Percentiles rank a stretch among this genome's conserved stretches.
Evolutionary conservation across 352 stramenopile genomes (phyloP).

Genomic region (Globisporangium cederbergense): DNA sequence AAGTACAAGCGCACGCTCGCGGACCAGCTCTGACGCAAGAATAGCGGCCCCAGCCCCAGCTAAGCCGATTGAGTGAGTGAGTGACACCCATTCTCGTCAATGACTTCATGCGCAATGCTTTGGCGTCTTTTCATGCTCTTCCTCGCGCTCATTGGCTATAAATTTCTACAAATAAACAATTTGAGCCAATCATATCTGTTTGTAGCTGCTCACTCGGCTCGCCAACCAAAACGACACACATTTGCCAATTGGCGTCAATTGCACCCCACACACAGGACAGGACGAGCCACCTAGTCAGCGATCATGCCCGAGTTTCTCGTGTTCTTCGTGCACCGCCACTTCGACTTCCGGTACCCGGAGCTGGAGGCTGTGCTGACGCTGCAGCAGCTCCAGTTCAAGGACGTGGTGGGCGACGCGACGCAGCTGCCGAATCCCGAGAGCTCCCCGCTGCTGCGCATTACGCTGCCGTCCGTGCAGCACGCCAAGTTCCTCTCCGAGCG

Average conservation of each 20-base stretch:
- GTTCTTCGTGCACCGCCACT: conserved; percentile 83
- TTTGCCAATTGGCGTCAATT: too few species aligned
- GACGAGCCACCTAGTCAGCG: neutral
- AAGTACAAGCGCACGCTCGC: conserved; percentile 9
- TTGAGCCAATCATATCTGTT: conserved; percentile 1
- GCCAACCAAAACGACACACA: conserved; percentile 13
- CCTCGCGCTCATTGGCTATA: conserved; percentile 8
- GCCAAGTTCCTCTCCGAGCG: conserved; percentile 79
- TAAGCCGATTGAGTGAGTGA: neutral
- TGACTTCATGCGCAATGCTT: neutral
- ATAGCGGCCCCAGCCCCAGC: neutral
- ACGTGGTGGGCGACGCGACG: conserved; percentile 27
- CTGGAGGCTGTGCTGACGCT: conserved; percentile 71
- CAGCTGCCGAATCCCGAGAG: conserved; percentile 41
- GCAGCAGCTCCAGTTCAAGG: conserved; percentile 37
- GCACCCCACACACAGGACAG: too few species aligned
- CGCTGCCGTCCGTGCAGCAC: conserved; percentile 48
- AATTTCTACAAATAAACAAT: neutral
- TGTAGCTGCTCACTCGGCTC: neutral
- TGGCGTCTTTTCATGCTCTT: neutral
- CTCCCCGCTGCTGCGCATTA: conserved; percentile 63
- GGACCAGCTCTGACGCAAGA: conserved; percentile 19
- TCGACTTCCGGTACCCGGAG: conserved; percentile 80
- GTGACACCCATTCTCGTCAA: neutral
- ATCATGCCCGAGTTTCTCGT: conserved; percentile 71